A percentile compares a stretch with the other conserved stretches of the same genome.
These are phyloP conservation scores for Salvia miltiorrhiza DNA, from an alignment of 257 asterid species.

Conservation along the genomic window DNA sequence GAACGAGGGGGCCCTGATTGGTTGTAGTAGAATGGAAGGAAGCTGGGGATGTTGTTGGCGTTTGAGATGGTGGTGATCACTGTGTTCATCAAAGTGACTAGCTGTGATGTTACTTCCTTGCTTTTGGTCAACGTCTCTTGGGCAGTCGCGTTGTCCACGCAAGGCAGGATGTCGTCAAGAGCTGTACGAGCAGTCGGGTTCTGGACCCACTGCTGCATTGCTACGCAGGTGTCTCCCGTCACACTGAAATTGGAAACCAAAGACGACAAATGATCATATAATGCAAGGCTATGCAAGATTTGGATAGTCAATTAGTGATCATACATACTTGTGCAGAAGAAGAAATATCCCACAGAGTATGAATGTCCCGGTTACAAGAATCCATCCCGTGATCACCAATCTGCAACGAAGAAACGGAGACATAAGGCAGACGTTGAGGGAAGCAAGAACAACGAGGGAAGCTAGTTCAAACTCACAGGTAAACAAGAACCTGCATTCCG, in stretches of 20 bases:
- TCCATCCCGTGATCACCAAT: conserved; percentile 80
- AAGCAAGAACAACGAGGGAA: not conserved
- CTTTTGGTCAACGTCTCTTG: conserved; percentile 69
- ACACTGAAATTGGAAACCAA: conserved; percentile 35
- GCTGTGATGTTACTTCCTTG: conserved; percentile 81
- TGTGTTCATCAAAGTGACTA: conserved; percentile 51
- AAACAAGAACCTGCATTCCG: conserved; percentile 77
- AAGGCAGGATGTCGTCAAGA: conserved; percentile 79
- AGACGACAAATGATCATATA: conserved; percentile 1
- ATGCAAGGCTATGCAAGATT: not conserved
- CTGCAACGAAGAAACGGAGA: conserved; percentile 46
- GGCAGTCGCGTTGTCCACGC: conserved; percentile 91
- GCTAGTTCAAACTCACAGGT: conserved; percentile 58
- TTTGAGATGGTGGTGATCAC: conserved; percentile 72
- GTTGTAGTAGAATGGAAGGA: conserved; percentile 63
- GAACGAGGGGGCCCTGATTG: conserved; percentile 92
- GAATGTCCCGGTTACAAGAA: conserved; percentile 84
- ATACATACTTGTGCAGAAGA: conserved; percentile 76
- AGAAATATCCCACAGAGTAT: conserved; percentile 82
- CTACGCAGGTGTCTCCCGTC: conserved; percentile 77
- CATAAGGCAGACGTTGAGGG: not conserved
- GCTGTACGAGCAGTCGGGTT: conserved; percentile 82
- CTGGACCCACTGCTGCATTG: conserved; percentile 87
- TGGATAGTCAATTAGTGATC: no score
- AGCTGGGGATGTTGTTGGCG: conserved; percentile 59